Evolutionary conservation across 495 filamentous ascomycete genomes (phyloP).

Genomic region (Chaetomium fimeti): DNA sequence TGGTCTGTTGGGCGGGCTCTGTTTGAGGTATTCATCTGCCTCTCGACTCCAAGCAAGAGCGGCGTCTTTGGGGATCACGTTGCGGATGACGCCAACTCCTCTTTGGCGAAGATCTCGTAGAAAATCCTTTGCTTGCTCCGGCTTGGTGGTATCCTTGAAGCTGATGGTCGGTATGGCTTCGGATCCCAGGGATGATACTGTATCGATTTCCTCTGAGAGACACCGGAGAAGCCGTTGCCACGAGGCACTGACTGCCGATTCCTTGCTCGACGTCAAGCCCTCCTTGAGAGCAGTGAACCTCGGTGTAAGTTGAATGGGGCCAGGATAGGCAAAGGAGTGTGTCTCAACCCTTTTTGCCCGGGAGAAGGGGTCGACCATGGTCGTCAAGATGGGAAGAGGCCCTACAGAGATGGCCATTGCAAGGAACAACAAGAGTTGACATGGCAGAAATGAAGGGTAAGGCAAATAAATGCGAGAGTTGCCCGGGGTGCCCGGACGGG

Average conservation of each 20-base stretch:
- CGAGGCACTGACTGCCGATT: slow-evolving; percentile 45
- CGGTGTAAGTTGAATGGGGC: slow-evolving; percentile 57
- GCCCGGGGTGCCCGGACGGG: background rate
- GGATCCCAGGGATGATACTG: slow-evolving; percentile 41
- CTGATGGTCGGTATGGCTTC: slow-evolving; percentile 60
- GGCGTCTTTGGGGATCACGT: slow-evolving; percentile 55
- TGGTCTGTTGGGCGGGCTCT: slow-evolving; percentile 50
- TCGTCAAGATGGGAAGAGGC: slow-evolving; percentile 21
- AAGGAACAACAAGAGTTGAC: slow-evolving; percentile 6
- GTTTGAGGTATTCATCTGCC: slow-evolving; percentile 54
- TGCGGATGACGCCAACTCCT: slow-evolving; percentile 61
- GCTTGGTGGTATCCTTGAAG: slow-evolving; percentile 55
- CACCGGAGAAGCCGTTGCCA: slow-evolving; percentile 65
- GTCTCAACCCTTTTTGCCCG: slow-evolving; percentile 22
- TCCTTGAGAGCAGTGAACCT: slow-evolving; percentile 72
- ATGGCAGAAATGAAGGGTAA: slow-evolving; percentile 6
- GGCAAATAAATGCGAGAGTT: background rate
- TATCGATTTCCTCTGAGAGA: slow-evolving; percentile 54
- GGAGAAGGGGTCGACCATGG: slow-evolving; percentile 3
- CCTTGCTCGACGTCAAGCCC: slow-evolving; percentile 59
- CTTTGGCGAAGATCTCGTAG: slow-evolving; percentile 52
- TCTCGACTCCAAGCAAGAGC: slow-evolving; percentile 55
- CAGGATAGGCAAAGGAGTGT: slow-evolving; percentile 22
- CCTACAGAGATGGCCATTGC: slow-evolving; percentile 27
- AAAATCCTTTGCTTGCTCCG: slow-evolving; percentile 45